Conservation (phyloP, 2,329 filamentous ascomycete genomes). For the Lasiodiplodia sp. region DNA sequence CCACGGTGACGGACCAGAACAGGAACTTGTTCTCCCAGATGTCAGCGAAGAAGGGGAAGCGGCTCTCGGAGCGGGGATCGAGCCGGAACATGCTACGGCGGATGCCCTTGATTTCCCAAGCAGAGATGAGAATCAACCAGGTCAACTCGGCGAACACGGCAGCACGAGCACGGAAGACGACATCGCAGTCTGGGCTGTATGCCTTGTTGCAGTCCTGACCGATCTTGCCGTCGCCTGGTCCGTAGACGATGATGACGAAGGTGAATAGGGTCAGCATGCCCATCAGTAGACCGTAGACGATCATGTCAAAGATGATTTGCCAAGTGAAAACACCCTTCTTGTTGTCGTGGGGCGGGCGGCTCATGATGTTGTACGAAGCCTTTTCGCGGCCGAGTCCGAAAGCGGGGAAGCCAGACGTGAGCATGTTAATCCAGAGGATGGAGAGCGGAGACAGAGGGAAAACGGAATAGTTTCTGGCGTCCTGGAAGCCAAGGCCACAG, state of each 20-base stretch:
- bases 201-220: constrained; percentile 43
- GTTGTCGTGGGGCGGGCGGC: constrained; percentile 40
- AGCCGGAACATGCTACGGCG: constrained; percentile 37
- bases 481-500: constrained; percentile 46
- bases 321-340: constrained; percentile 45
- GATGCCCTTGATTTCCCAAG: constrained; percentile 38
- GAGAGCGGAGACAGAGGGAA: constrained; percentile 48
- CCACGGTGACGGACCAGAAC: constrained; percentile 69
- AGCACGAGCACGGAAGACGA: constrained; percentile 41
- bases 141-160: constrained; percentile 38
- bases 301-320: constrained; percentile 46
- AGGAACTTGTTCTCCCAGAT: constrained; percentile 47
- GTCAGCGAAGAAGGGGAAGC: constrained; percentile 35
- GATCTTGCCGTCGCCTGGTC: constrained; percentile 43
- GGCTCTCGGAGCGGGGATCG: constrained; percentile 32
- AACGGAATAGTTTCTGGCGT: constrained; percentile 42
- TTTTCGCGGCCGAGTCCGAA: constrained; percentile 47
- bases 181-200: constrained; percentile 39
- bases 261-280: constrained; percentile 43
- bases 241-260: constrained; percentile 46
- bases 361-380: constrained; percentile 44
- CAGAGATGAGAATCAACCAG: constrained; percentile 36
- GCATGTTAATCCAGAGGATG: constrained; percentile 50
- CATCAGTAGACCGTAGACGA: constrained; percentile 46
- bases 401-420: constrained; percentile 46